phyloP scores from a whole-genome alignment of 257 asterid genomes.

The Nicotiana undulata region DNA sequence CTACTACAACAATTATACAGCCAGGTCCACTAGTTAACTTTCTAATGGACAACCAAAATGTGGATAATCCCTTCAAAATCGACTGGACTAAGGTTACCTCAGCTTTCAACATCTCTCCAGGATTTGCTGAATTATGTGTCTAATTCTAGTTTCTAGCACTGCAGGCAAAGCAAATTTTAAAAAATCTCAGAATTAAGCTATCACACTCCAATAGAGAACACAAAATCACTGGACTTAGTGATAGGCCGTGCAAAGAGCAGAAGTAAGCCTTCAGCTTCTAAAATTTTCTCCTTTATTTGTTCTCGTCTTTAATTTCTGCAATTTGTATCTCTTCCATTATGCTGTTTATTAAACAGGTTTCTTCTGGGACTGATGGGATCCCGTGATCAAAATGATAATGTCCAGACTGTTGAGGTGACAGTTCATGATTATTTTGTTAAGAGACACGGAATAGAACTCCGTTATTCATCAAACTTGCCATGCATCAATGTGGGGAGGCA shows the following conservation, averaged over 20 bases:
- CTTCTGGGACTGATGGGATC: constrained; percentile 4
- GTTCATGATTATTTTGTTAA: constrained; percentile 45
- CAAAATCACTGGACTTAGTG: constrained; percentile 39
- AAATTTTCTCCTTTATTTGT: background rate
- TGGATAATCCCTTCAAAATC: constrained; percentile 29
- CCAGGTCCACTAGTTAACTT: constrained; percentile 42
- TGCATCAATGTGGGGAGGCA: constrained; percentile 45
- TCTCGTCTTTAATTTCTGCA: background rate
- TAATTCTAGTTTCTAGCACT: background rate
- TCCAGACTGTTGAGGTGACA: constrained; percentile 22
- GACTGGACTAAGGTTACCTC: constrained; percentile 40
- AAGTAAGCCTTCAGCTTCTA: constrained; percentile 24
- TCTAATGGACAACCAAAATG: constrained; percentile 37
- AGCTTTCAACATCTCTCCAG: background rate
- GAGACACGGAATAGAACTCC: constrained; percentile 26
- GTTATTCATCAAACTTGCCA: constrained; percentile 39
- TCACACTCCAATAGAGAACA: constrained; percentile 31
- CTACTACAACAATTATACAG: constrained; percentile 33
- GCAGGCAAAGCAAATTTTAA: constrained; percentile 36
- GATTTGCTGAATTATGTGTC: background rate
- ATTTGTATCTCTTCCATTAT: background rate
- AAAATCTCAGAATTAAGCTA: constrained; percentile 34
- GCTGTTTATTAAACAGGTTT: constrained; percentile 22
- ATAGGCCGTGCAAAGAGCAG: constrained; percentile 38
- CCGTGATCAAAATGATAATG: constrained; percentile 6